phyloP scores from a whole-genome alignment of 2,329 filamentous ascomycete genomes.

The Elsinoe ampelina region DNA sequence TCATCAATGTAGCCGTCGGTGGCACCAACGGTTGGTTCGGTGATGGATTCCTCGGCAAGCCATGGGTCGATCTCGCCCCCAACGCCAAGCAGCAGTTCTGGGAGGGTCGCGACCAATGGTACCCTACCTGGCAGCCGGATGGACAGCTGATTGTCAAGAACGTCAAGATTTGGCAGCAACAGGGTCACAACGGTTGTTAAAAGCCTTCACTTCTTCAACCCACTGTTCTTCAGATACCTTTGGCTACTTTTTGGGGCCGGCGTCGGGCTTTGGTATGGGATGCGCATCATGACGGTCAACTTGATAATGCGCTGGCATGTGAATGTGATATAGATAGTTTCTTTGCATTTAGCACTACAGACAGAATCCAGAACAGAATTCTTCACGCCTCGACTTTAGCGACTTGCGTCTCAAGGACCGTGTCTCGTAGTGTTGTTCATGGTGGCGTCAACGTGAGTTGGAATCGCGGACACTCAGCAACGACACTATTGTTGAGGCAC shows the following conservation, averaged over 20 bases:
- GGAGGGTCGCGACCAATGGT: constrained; percentile 38
- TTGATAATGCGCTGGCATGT: constrained; percentile 8
- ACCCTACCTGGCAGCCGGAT: constrained; percentile 29
- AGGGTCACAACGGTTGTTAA: constrained; percentile 39
- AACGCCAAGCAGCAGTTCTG: constrained; percentile 70
- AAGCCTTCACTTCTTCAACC: background rate
- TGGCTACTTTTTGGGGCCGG: background rate
- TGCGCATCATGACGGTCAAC: constrained; percentile 11
- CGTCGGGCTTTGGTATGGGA: background rate
- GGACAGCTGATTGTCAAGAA: constrained; percentile 34
- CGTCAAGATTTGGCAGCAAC: constrained; percentile 41
- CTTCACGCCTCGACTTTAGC: background rate
- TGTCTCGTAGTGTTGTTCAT: too few relatives aligned
- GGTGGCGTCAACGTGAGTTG: background rate
- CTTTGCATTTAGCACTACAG: constrained; percentile 8
- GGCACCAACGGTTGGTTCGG: constrained; percentile 61
- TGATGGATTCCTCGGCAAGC: constrained; percentile 62
- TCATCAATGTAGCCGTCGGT: constrained; percentile 33
- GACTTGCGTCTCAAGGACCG: background rate
- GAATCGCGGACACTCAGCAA: background rate
- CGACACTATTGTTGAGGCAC: background rate
- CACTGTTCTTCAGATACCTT: background rate
- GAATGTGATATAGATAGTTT: background rate
- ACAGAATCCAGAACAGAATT: background rate
- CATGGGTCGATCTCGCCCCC: constrained; percentile 62